phyloP scores from a whole-genome alignment of 345 rosid species.

The Gossypium raimondii region DNA sequence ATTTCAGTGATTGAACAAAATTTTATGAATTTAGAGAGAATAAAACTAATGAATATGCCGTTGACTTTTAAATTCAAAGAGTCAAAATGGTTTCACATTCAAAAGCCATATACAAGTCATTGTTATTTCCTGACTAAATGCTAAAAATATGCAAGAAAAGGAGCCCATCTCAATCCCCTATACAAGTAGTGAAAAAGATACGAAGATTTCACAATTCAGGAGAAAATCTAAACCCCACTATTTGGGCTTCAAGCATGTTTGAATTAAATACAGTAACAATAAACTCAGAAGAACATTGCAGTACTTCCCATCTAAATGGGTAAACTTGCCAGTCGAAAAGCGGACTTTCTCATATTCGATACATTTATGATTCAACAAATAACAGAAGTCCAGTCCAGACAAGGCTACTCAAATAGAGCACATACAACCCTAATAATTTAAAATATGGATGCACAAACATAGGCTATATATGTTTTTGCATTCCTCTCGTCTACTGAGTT shows the following conservation, averaged over 20 bases:
- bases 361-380: not conserved
- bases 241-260: not conserved
- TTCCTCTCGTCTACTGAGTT: not conserved
- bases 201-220: not conserved
- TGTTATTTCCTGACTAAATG: not conserved
- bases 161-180: not conserved
- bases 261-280: not conserved
- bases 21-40: not conserved
- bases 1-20: not conserved
- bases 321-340: not conserved
- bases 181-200: not conserved
- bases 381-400: not conserved
- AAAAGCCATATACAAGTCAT: not conserved
- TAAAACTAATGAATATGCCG: not conserved
- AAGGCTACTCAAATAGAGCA: not conserved
- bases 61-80: constrained; percentile 1
- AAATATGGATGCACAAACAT: not conserved
- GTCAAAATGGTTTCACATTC: not conserved
- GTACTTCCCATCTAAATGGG: not conserved
- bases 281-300: not conserved
- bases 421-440: not conserved
- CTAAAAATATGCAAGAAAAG: not conserved
- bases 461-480: not conserved
- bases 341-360: not conserved
- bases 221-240: constrained; percentile 1